Base-by-base conservation (phyloP, 2,329 filamentous ascomycete species). In the Colletotrichum echinochloae region DNA sequence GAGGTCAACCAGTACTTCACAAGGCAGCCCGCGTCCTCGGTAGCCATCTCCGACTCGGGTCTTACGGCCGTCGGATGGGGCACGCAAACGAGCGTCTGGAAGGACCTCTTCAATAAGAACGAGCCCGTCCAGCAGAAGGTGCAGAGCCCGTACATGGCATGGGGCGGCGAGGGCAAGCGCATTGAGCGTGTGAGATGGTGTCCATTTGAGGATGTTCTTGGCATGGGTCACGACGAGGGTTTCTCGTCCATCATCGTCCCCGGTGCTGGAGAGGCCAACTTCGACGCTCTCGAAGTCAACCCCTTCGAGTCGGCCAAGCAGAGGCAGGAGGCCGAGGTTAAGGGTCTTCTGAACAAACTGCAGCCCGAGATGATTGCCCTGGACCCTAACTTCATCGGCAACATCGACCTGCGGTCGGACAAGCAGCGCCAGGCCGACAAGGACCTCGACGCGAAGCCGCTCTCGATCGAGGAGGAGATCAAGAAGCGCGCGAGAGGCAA, bases 341-440 rank as follows among this genome's bases (percentile, higher is more conserved):
- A 93, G 84, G 86, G 89, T 16, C 86, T 99, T 73, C 89, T 99
- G 76, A 97, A 97, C 86, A 99, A 99, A 84, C 86, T 99, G 57
- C 90, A 95, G 77, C 95, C 96, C 4, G 95, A 97, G 78, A 99
- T 98, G 94, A 99, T 99, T 73, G 93, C 94, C 1, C 85, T 99
- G 28, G 92, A 99, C 78, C 95, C 96, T 75, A 92, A 96, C 81
- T 97, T 94, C 78, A 90, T 99, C 76, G 96, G 96, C 65, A 94
- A 91, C 75, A 86, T 99, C 39, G 95, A 99, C 79, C 85, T 94
- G 67, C 89, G 93, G 60, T 94, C 92, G 44, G 90, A 95, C 71
- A 88, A 93, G 83, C 91, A 96, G 83, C 87, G 91, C 59, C 87
- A 90, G 77, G 90, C 90, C 33, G 94, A 97, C 77, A 90, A 89